Evolutionary conservation across 106 monocot species (phyloP), one percentile per base, ranked within the genome.

Genomic region (Dendrobium huoshanense): DNA sequence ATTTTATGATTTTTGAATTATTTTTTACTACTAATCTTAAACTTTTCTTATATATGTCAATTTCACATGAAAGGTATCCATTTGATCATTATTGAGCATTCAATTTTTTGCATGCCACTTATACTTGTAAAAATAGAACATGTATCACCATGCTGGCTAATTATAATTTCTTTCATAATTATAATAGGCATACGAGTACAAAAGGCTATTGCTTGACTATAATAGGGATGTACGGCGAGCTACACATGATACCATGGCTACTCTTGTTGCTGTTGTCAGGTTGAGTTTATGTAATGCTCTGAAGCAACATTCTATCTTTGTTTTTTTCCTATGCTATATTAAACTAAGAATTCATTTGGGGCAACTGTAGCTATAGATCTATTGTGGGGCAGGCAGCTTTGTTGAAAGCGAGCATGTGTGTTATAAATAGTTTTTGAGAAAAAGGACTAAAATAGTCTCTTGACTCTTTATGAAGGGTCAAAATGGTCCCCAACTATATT

Each of bases 141-240:
- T 40, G 5, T 18, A 17, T 73, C 73, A n/a, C 13, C 10, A n/a
- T 20, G 17, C 49, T 76, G 11, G 27, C 24, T 76, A 47, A 76
- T 25, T 41, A 24, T 49, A 29, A 56, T 80, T 59, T 43, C 9
- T 17, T 83, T 61, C 15, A 64, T 54, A 24, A 79, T 27, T 55
- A 68, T 88, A 55, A 58, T 82, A 98, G 98, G 91, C 89, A 84
- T 98, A 91, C 88, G 98, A 98, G 80, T 98, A 98, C 84, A 98
- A 86, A 84, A 92, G 84, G 80, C 88, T 98, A n/a, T 86, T 93
- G 80, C 87, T 86, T 83, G 98, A 95, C 80, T 98, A 98, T 73
- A 98, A 88, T 75, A 91, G 92, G 83, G 98, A 98, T 49, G 98
- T 98, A 77, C 92, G 98, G 22, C 87, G 89, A 56, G 87, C 88